Evolutionary conservation across 139 green algal species (phyloP).

Genomic region (Chlamydomonas sp.): DNA sequence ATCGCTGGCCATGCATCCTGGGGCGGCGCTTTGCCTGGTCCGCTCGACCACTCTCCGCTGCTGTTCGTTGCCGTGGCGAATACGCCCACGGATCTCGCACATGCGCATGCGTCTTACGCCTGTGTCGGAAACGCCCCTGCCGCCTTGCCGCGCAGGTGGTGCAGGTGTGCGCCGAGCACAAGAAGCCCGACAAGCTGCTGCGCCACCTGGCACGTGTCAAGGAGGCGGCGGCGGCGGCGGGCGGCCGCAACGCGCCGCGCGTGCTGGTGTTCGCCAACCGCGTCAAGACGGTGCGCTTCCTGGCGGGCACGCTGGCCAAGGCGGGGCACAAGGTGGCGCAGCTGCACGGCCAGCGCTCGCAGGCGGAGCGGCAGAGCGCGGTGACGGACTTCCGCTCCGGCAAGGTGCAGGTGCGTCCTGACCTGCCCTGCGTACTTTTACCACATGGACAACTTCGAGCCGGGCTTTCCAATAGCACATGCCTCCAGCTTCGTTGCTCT

Average conservation of each 20-base stretch:
- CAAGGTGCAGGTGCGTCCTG: conserved; percentile 63
- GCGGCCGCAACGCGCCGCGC: conserved; percentile 63
- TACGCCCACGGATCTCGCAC: too few relatives aligned
- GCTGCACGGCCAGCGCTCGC: conserved; percentile 85
- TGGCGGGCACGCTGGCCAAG: conserved; percentile 42
- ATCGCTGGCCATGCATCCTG: too few relatives aligned
- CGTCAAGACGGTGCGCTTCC: conserved; percentile 79
- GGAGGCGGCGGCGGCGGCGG: conserved; percentile 27
- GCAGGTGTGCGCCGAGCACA: conserved; percentile 95
- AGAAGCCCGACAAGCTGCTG: conserved; percentile 87
- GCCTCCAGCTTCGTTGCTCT: too few relatives aligned
- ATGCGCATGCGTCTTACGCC: not conserved
- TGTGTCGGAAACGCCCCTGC: not conserved
- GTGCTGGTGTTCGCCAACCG: conserved; percentile 92
- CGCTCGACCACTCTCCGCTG: too few relatives aligned
- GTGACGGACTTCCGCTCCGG: conserved; percentile 75
- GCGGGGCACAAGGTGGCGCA: conserved; percentile 56
- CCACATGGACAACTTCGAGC: too few relatives aligned
- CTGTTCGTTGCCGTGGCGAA: too few relatives aligned
- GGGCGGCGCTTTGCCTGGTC: too few relatives aligned
- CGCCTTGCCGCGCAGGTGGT: conserved; percentile 73
- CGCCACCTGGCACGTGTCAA: conserved; percentile 83
- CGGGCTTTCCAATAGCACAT: too few relatives aligned
- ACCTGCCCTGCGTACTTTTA: not conserved
- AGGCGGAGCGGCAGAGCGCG: conserved; percentile 78